A percentile compares a stretch with the other conserved stretches of the same genome.
These are phyloP conservation scores for Chaetomiaceae sp. DNA, from an alignment of 2,329 filamentous ascomycete species.

Conservation along the genomic window DNA sequence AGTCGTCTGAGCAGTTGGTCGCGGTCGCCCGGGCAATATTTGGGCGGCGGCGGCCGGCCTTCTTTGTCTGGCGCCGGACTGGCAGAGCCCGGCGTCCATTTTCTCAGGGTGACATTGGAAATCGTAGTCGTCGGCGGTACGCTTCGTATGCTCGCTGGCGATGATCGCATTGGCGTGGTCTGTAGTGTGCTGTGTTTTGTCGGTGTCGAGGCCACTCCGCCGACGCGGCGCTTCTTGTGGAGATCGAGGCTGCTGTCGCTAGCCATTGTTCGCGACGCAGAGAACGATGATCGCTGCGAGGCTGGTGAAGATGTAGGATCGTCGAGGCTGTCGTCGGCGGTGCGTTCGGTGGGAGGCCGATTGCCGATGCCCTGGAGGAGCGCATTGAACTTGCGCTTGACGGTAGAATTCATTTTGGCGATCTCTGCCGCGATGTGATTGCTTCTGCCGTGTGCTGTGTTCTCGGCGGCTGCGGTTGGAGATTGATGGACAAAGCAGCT, in stretches of 20 bases:
- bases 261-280: constrained; percentile 24
- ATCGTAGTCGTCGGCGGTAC: constrained; percentile 34
- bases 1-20: constrained; percentile 75
- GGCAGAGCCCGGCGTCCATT: constrained; percentile 31
- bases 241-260: constrained; percentile 37
- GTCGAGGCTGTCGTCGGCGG: constrained; percentile 29
- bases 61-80: constrained; percentile 17
- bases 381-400: constrained; percentile 77
- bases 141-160: constrained; percentile 22
- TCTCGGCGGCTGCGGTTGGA: background rate
- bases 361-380: constrained; percentile 64
- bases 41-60: constrained; percentile 44
- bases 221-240: constrained; percentile 51
- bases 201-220: constrained; percentile 39
- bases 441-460: background rate
- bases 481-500: background rate
- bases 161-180: constrained; percentile 12
- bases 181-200: constrained; percentile 28
- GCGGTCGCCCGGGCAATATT: constrained; percentile 83
- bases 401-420: constrained; percentile 60
- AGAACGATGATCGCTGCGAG: constrained; percentile 25
- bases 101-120: constrained; percentile 41
- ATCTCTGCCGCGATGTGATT: background rate
- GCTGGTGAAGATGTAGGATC: constrained; percentile 22
- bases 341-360: constrained; percentile 39